These are phyloP conservation scores for Rosellinia necatrix DNA, from an alignment of 2,329 filamentous ascomycete species.

Conservation along the genomic window DNA sequence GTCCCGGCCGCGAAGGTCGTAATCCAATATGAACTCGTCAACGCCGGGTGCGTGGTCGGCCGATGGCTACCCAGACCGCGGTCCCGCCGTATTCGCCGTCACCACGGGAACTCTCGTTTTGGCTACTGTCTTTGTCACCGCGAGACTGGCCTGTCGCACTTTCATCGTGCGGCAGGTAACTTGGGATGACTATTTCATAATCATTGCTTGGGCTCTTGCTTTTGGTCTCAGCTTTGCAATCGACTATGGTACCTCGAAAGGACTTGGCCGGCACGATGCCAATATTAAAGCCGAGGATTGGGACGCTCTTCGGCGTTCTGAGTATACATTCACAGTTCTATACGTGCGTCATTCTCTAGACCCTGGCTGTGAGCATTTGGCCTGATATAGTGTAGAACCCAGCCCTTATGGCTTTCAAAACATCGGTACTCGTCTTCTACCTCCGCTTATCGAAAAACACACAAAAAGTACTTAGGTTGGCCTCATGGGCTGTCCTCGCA, in stretches of 20 bases:
- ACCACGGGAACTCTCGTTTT: constrained; percentile 71
- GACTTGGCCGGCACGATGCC: constrained; percentile 69
- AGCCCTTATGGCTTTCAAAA: constrained; percentile 87
- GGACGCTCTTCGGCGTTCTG: constrained; percentile 57
- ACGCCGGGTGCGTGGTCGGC: constrained; percentile 27
- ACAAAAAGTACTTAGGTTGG: constrained; percentile 75
- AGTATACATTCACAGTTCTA: constrained; percentile 68
- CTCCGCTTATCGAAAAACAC: constrained; percentile 78
- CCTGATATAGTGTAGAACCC: constrained; percentile 67
- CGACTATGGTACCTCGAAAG: constrained; percentile 64
- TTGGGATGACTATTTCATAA: constrained; percentile 81
- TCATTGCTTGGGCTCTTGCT: constrained; percentile 75
- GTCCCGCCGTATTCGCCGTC: constrained; percentile 69
- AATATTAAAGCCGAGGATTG: constrained; percentile 60
- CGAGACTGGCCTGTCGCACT: constrained; percentile 73
- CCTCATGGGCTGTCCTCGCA: constrained; percentile 78
- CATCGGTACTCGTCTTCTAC: constrained; percentile 91
- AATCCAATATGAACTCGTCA: constrained; percentile 30
- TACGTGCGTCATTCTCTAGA: constrained; percentile 52
- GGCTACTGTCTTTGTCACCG: constrained; percentile 74
- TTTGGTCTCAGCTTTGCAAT: constrained; percentile 71
- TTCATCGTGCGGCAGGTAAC: constrained; percentile 73
- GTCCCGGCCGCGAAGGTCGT: constrained; percentile 30
- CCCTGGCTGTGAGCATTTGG: not conserved
- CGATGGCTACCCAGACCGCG: constrained; percentile 48